These are phyloP conservation scores for Miscanthus lutarioriparius DNA, from an alignment of 176 grass and related monocot genomes.

Conservation along the genomic window DNA sequence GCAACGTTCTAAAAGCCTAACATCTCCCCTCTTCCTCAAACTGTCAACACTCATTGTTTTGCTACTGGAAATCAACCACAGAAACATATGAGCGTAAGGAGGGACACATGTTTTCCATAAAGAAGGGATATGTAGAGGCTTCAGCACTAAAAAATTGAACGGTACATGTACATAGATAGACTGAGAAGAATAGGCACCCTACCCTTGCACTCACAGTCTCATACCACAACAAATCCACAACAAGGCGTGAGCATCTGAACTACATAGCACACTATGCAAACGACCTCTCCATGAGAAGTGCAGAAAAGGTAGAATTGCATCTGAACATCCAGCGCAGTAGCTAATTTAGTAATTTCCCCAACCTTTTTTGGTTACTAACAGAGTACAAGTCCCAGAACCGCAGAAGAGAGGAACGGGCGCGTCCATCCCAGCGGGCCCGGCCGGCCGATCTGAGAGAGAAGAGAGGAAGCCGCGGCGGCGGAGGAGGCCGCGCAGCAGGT, in stretches of 20 bases:
- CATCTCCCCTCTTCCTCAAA: no score
- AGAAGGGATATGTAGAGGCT: not conserved
- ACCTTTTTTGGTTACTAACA: not conserved
- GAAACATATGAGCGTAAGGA: not conserved
- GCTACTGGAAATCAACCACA: no score
- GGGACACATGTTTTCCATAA: not conserved
- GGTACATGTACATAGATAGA: no score
- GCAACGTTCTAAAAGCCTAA: no score
- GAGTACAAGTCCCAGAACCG: not conserved
- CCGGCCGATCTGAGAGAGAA: not conserved
- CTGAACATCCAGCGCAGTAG: not conserved
- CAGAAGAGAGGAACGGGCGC: no score
- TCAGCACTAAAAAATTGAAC: not conserved
- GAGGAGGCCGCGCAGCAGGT: no score
- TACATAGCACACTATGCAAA: not conserved
- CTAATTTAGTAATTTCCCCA: no score
- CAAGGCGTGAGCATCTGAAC: no score
- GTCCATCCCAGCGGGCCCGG: not conserved
- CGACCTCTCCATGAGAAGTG: not conserved
- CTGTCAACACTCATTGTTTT: no score
- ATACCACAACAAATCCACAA: no score
- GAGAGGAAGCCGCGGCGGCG: not conserved
- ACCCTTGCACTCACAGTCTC: no score
- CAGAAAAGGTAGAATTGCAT: not conserved
- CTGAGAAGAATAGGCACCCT: no score